These are phyloP conservation scores for Ascochyta viciae-villosae DNA, from an alignment of 2,329 filamentous ascomycete species.

Conservation along the genomic window DNA sequence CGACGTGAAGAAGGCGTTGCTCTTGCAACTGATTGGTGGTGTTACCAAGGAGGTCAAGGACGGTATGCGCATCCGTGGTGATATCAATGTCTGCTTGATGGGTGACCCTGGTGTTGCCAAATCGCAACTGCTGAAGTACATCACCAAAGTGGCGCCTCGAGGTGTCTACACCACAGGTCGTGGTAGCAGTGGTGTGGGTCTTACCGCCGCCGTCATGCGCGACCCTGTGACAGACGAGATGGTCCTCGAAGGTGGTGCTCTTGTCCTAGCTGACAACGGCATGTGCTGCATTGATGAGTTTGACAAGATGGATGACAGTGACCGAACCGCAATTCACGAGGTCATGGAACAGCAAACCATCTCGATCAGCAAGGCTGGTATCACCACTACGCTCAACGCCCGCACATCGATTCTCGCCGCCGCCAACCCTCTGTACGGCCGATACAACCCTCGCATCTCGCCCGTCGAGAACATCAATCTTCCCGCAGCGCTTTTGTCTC, in stretches of 20 bases:
- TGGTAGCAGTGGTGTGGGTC: slow-evolving; percentile 81
- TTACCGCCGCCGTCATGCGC: slow-evolving; percentile 83
- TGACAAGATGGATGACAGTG: slow-evolving; percentile 88
- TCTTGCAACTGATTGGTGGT: slow-evolving; percentile 94
- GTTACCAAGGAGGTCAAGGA: slow-evolving; percentile 97
- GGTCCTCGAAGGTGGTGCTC: slow-evolving; percentile 80
- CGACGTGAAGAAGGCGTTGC: slow-evolving; percentile 96
- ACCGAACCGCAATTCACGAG: slow-evolving; percentile 83
- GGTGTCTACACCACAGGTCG: slow-evolving; percentile 85
- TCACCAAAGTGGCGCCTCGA: slow-evolving; percentile 94
- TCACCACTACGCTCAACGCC: slow-evolving; percentile 95
- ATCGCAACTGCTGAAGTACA: slow-evolving; percentile 97
- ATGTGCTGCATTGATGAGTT: slow-evolving; percentile 89
- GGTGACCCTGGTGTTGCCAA: slow-evolving; percentile 99
- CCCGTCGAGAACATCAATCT: slow-evolving; percentile 99
- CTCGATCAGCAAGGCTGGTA: slow-evolving; percentile 88
- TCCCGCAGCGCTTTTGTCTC: slow-evolving; percentile 92
- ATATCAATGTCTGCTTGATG: slow-evolving; percentile 99
- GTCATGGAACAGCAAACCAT: slow-evolving; percentile 91
- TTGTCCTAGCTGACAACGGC: slow-evolving; percentile 81
- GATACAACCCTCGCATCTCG: slow-evolving; percentile 96
- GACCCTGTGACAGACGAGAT: slow-evolving; percentile 85
- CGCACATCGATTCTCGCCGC: slow-evolving; percentile 95
- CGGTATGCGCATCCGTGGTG: slow-evolving; percentile 97
- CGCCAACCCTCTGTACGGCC: slow-evolving; percentile 95